A percentile compares a stretch with the other conserved stretches of the same genome.
These are phyloP conservation scores for Begonia masoniana DNA, from an alignment of 306 rosid genomes.

Conservation along the genomic window DNA sequence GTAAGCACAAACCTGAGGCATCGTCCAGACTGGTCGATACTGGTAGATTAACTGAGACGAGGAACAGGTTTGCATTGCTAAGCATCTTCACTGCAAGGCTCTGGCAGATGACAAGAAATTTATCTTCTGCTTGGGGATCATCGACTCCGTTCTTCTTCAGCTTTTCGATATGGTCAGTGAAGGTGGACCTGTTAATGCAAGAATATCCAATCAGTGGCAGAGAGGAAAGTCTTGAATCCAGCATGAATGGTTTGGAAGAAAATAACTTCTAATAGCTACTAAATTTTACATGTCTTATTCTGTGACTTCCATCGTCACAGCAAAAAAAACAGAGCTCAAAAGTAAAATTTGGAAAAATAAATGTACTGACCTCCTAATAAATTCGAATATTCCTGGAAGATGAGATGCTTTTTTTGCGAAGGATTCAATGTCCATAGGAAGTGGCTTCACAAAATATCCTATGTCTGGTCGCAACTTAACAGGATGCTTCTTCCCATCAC, in stretches of 20 bases:
- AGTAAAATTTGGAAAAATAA: neutral
- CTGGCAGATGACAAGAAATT: conserved; percentile 64
- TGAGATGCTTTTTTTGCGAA: conserved; percentile 58
- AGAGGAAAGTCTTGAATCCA: neutral
- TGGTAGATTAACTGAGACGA: conserved; percentile 81
- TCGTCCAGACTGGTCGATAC: conserved; percentile 60
- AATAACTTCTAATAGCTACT: neutral
- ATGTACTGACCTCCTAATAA: conserved; percentile 56
- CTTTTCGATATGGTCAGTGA: conserved; percentile 61
- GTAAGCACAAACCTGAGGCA: conserved; percentile 83
- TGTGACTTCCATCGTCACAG: no score
- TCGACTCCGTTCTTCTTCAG: conserved; percentile 29
- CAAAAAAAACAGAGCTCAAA: no score
- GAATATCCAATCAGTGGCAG: conserved; percentile 2
- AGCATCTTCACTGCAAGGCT: conserved; percentile 69
- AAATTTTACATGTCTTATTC: no score
- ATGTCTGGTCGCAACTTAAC: conserved; percentile 83
- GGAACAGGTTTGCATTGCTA: conserved; percentile 62
- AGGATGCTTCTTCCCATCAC: conserved; percentile 53
- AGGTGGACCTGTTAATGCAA: conserved; percentile 53
- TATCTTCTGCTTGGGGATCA: conserved; percentile 39
- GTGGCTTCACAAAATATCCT: conserved; percentile 76
- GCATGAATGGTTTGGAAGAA: neutral
- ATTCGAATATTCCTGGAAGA: conserved; percentile 95
- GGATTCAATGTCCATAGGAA: conserved; percentile 43